Evolutionary conservation across 2,329 filamentous ascomycete genomes (phyloP).

Genomic region (Tolypocladium nubicola): DNA sequence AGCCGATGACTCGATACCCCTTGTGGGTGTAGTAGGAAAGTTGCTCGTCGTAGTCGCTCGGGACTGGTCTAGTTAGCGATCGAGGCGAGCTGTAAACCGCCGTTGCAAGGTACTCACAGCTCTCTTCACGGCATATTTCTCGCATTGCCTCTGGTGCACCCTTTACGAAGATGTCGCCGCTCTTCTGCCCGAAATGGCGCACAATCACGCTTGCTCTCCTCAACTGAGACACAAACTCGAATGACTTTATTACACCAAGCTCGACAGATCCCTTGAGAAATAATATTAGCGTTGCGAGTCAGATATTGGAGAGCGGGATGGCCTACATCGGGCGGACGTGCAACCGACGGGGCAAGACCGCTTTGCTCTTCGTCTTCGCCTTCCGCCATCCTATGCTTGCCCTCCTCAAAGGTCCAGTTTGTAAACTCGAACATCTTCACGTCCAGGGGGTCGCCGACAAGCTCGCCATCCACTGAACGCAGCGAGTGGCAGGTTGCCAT

Average conservation of each 20-base stretch:
- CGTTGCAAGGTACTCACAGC: constrained; percentile 43
- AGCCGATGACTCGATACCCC: constrained; percentile 93
- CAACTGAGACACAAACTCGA: constrained; percentile 91
- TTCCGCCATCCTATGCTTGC: constrained; percentile 54
- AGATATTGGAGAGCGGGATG: neutral
- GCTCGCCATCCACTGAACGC: constrained; percentile 73
- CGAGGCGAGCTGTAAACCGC: neutral
- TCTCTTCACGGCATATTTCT: constrained; percentile 78
- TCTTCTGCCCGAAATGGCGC: constrained; percentile 73
- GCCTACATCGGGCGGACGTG: constrained; percentile 57
- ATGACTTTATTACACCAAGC: constrained; percentile 80
- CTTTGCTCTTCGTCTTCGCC: constrained; percentile 64
- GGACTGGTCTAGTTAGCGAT: constrained; percentile 40
- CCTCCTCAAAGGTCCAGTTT: constrained; percentile 84
- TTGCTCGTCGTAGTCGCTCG: constrained; percentile 79
- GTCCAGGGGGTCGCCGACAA: constrained; percentile 88
- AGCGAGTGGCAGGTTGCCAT: constrained; percentile 98
- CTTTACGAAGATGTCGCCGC: constrained; percentile 86
- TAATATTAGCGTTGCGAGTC: constrained; percentile 8
- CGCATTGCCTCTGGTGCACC: constrained; percentile 95
- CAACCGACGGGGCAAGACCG: constrained; percentile 77
- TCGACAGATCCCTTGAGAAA: constrained; percentile 50
- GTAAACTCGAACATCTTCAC: constrained; percentile 99
- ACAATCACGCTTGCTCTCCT: constrained; percentile 89
- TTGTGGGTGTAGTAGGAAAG: constrained; percentile 87